phyloP scores from a whole-genome alignment of 306 rosid genomes.

The Alnus glutinosa region DNA sequence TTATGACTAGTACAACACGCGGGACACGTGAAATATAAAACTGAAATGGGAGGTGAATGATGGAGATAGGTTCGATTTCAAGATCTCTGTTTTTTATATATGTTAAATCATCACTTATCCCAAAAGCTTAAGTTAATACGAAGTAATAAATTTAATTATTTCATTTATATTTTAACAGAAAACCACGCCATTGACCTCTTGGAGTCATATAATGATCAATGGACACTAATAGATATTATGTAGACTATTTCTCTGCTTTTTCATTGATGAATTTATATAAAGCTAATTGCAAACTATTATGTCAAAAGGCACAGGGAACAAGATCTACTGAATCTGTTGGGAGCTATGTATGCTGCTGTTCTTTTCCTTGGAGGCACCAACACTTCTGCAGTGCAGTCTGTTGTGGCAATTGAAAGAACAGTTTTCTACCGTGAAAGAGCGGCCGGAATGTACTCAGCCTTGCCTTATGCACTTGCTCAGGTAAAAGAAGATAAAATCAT shows the following conservation, averaged over 20 bases:
- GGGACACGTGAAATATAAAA: too few relatives aligned
- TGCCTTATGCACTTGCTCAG: slow-evolving; percentile 62
- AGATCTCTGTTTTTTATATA: neutral
- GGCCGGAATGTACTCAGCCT: slow-evolving; percentile 54
- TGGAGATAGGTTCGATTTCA: too few relatives aligned
- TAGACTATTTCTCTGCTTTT: neutral
- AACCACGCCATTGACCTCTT: neutral
- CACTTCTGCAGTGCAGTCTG: slow-evolving; percentile 40
- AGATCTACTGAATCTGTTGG: slow-evolving; percentile 44
- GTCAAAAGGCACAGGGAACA: slow-evolving; percentile 43
- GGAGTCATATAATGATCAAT: neutral
- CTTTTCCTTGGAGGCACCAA: slow-evolving; percentile 51
- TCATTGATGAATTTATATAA: neutral
- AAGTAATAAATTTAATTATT: too few relatives aligned
- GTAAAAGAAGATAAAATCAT: slow-evolving; percentile 31
- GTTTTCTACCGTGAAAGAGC: slow-evolving; percentile 64
- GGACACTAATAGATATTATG: neutral
- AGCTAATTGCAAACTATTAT: neutral
- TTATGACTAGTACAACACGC: too few relatives aligned
- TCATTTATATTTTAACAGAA: neutral
- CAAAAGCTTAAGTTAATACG: too few relatives aligned
- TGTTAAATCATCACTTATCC: too few relatives aligned
- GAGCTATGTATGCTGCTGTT: slow-evolving; percentile 43
- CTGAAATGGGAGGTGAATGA: too few relatives aligned
- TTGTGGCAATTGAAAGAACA: slow-evolving; percentile 50